Percentiles rank a stretch among this genome's conserved stretches.
These are phyloP conservation scores for Oryza meridionalis DNA, from an alignment of 176 grass and related monocot genomes.

Conservation along the genomic window DNA sequence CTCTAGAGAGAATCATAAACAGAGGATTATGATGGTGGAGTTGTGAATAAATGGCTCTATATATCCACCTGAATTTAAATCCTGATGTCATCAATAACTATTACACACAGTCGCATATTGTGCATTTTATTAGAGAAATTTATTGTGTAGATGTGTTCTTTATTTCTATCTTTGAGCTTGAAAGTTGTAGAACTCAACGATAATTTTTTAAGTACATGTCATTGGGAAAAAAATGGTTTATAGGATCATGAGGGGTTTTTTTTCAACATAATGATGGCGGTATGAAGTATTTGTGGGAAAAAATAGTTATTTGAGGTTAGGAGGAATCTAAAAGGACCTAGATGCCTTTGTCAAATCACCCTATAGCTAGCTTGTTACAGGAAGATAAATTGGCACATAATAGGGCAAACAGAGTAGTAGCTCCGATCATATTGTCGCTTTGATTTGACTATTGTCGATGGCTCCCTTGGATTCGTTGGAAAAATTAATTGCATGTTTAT, in stretches of 20 bases:
- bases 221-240: not conserved
- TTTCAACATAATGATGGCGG: no score
- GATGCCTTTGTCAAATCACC: constrained; percentile 54
- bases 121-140: no score
- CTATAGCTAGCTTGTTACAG: not conserved
- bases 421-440: not conserved
- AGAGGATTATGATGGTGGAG: not conserved
- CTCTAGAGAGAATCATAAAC: not conserved
- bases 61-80: no score
- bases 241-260: not conserved
- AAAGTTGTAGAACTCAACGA: no score
- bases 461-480: not conserved
- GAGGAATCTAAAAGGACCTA: constrained; percentile 38
- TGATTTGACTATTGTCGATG: constrained; percentile 5
- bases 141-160: no score
- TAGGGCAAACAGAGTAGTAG: not conserved
- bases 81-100: no score
- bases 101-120: no score
- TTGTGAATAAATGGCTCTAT: no score
- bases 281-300: constrained; percentile 1
- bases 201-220: no score
- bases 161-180: no score
- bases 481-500: not conserved
- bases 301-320: constrained; percentile 33
- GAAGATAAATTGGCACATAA: constrained; percentile 23